phyloP scores from a whole-genome alignment of 192 early-diverging fungal species.

The Backusella westeae region DNA sequence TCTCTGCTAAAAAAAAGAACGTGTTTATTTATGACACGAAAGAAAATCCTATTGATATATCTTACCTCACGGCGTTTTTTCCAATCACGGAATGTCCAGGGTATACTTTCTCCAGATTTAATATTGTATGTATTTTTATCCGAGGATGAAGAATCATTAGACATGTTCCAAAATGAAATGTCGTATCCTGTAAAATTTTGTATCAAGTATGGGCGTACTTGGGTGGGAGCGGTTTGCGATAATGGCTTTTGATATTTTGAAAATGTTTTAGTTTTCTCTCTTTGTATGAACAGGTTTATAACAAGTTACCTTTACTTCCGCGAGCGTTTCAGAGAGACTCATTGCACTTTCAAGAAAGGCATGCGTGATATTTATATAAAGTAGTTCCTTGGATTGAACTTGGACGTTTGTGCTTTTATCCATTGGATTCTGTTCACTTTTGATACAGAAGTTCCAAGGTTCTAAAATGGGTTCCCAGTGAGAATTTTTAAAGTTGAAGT shows the following conservation, averaged over 20 bases:
- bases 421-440: constrained; percentile 27
- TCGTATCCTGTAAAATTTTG: constrained; percentile 78
- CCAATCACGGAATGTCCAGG: constrained; percentile 86
- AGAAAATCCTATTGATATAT: background rate
- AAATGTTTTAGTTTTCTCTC: background rate
- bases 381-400: constrained; percentile 55
- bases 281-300: background rate
- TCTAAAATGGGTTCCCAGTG: constrained; percentile 92
- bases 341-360: constrained; percentile 51
- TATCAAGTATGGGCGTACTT: constrained; percentile 65
- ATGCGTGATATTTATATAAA: constrained; percentile 77
- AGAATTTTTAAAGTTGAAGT: constrained; percentile 84
- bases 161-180: constrained; percentile 72
- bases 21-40: background rate
- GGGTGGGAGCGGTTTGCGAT: constrained; percentile 9
- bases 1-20: constrained; percentile 7
- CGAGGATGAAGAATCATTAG: constrained; percentile 36
- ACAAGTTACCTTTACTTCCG: constrained; percentile 36
- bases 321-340: constrained; percentile 37
- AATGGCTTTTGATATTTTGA: constrained; percentile 12
- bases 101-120: constrained; percentile 56
- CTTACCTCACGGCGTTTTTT: constrained; percentile 67
- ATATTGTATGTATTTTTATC: constrained; percentile 50
- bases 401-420: constrained; percentile 43
- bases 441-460: constrained; percentile 61